These are phyloP conservation scores for Grosmannia clavigera DNA, from an alignment of 2,329 filamentous ascomycete genomes.

Conservation along the genomic window DNA sequence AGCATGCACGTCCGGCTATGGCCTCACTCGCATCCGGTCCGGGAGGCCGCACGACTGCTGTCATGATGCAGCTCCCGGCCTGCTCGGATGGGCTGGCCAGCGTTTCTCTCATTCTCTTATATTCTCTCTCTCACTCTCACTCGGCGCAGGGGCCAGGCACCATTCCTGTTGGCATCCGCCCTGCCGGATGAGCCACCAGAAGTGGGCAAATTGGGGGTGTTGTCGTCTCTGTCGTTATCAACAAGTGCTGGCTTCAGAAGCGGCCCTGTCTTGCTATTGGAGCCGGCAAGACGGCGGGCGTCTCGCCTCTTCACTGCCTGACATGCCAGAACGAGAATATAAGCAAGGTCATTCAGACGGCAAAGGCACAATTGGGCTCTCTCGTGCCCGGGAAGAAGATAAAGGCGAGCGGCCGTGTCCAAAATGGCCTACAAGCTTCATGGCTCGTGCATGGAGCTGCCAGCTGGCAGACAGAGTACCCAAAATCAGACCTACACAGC, in stretches of 20 bases:
- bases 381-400: background rate
- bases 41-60: background rate
- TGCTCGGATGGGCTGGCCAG: background rate
- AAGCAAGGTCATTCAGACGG: background rate
- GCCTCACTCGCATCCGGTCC: background rate
- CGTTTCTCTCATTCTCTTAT: background rate
- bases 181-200: background rate
- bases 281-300: background rate
- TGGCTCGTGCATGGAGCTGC: background rate
- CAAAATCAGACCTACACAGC: background rate
- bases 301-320: background rate
- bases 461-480: background rate
- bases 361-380: background rate
- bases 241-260: background rate
- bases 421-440: background rate
- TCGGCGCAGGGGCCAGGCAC: background rate
- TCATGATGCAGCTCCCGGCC: background rate
- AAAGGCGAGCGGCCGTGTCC: background rate
- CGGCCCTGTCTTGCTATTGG: background rate
- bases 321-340: background rate
- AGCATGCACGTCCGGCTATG: background rate
- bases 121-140: background rate
- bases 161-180: background rate
- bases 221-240: background rate
- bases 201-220: background rate